Conservation (phyloP, 768 basidiomycete genomes). For the Serendipita indica region DNA sequence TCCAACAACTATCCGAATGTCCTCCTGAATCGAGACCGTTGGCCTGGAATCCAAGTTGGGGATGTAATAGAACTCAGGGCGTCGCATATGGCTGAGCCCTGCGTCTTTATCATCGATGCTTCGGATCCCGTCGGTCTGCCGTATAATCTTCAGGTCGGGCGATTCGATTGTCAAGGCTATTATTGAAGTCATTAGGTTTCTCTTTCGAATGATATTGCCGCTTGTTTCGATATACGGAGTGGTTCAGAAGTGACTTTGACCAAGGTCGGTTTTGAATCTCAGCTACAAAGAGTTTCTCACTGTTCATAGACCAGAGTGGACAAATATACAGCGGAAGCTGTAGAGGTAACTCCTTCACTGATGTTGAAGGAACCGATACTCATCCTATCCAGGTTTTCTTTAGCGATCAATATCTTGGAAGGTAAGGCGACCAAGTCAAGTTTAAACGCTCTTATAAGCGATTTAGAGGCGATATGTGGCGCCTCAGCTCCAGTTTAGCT, state of each 20-base stretch:
- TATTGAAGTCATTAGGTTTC: neutral
- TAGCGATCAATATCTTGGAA: constrained; percentile 87
- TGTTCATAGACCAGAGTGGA: constrained; percentile 36
- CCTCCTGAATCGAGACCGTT: constrained; percentile 55
- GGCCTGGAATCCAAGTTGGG: constrained; percentile 67
- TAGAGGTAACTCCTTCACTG: constrained; percentile 23
- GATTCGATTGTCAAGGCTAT: neutral
- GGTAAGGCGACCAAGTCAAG: constrained; percentile 20
- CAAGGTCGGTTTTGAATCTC: neutral
- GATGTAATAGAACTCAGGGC: constrained; percentile 47
- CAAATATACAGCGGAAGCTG: constrained; percentile 25
- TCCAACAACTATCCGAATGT: constrained; percentile 25
- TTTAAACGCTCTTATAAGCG: neutral
- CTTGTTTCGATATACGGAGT: constrained; percentile 7
- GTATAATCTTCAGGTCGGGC: constrained; percentile 47
- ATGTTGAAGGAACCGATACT: constrained; percentile 27
- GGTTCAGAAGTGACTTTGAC: neutral
- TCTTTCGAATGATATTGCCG: constrained; percentile 17
- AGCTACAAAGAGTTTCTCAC: constrained; percentile 11
- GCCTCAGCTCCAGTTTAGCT: constrained; percentile 66
- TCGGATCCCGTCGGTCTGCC: constrained; percentile 43
- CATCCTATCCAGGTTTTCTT: constrained; percentile 83
- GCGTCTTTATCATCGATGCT: constrained; percentile 52
- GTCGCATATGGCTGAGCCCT: constrained; percentile 23
- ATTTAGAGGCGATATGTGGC: constrained; percentile 76